Percentiles rank a stretch among this genome's conserved stretches.
These are phyloP conservation scores for Podila minutissima DNA, from an alignment of 192 early-diverging fungal genomes.

Conservation along the genomic window DNA sequence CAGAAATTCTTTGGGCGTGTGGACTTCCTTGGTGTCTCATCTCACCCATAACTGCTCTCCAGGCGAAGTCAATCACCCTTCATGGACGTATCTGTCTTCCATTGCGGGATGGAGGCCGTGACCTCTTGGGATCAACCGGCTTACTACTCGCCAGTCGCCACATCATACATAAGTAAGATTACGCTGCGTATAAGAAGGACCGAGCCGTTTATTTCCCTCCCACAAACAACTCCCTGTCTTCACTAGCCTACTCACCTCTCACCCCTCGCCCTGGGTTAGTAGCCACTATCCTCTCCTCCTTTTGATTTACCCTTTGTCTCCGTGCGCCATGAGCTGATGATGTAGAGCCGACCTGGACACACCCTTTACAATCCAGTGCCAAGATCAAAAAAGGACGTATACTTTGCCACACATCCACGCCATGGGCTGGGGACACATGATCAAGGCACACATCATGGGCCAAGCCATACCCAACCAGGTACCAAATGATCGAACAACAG, in stretches of 20 bases:
- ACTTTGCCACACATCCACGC: neutral
- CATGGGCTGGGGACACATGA: neutral
- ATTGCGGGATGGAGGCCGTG: conserved; percentile 1
- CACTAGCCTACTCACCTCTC: too few relatives aligned
- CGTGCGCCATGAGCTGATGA: neutral
- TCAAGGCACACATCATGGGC: neutral
- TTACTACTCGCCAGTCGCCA: neutral
- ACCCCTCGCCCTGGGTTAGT: too few relatives aligned
- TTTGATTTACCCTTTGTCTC: neutral
- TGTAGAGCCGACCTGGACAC: conserved; percentile 3
- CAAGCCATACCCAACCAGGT: neutral
- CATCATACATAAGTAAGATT: neutral
- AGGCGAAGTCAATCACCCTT: too few relatives aligned
- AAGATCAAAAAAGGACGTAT: too few relatives aligned
- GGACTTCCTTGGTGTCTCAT: too few relatives aligned
- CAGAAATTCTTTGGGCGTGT: too few relatives aligned
- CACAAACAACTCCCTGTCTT: too few relatives aligned
- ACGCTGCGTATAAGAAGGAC: too few relatives aligned
- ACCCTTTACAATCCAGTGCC: neutral
- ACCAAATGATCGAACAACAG: too few relatives aligned
- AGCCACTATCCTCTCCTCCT: neutral
- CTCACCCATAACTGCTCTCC: too few relatives aligned
- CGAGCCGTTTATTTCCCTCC: too few relatives aligned
- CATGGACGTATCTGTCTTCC: too few relatives aligned
- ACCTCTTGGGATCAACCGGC: neutral